These are phyloP conservation scores for Globisporangium rhizosaccharum DNA, from an alignment of 352 stramenopile species.

Conservation along the genomic window DNA sequence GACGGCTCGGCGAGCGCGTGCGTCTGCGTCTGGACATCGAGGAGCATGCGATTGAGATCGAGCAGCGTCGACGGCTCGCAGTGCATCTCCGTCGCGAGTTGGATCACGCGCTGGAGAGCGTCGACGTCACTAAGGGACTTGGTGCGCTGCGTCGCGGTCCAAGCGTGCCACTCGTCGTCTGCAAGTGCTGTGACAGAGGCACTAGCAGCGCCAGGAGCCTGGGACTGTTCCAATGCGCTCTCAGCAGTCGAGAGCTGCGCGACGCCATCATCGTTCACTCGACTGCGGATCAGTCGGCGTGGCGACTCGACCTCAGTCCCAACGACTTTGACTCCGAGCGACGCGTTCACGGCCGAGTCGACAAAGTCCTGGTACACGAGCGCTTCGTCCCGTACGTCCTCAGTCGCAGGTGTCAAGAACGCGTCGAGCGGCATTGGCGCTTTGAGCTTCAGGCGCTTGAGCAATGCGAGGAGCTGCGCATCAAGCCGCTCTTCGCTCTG, in stretches of 20 bases:
- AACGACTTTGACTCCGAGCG: conserved; percentile 31
- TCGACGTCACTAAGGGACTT: conserved; percentile 28
- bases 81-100: conserved; percentile 58
- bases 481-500: conserved; percentile 45
- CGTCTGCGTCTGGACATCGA: conserved; percentile 23
- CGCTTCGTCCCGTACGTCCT: conserved; percentile 50
- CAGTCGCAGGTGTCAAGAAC: conserved; percentile 37
- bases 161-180: conserved; percentile 41
- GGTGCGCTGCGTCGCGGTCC: conserved; percentile 35
- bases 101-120: conserved; percentile 59
- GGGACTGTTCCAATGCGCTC: neutral
- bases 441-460: conserved; percentile 49
- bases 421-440: conserved; percentile 41
- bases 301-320: conserved; percentile 21
- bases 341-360: conserved; percentile 43
- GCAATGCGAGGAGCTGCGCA: conserved; percentile 41
- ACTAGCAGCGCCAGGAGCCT: neutral
- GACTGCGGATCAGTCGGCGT: conserved; percentile 13
- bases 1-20: neutral
- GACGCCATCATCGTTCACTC: neutral
- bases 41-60: conserved; percentile 54
- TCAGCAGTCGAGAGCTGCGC: neutral
- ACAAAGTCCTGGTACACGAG: conserved; percentile 65
- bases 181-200: conserved; percentile 15
- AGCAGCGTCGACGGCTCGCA: conserved; percentile 44